Conservation (phyloP, 2,329 filamentous ascomycete genomes). For the Alternaria angustiovoidea region DNA sequence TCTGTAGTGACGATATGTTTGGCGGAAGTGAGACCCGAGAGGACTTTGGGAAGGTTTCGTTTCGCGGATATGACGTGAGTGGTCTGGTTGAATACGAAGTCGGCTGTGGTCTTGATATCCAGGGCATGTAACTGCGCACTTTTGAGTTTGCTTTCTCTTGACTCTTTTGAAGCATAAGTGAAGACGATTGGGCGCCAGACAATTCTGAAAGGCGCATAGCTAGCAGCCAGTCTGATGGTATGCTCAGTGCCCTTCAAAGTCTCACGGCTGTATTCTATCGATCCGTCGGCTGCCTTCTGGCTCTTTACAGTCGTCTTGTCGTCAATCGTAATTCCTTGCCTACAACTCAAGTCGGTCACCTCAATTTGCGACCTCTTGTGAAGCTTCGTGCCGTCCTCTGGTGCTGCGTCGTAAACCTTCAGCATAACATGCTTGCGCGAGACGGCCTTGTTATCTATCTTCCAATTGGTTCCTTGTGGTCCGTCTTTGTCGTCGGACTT, state of each 20-base stretch:
- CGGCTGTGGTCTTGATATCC: slow-evolving; percentile 84
- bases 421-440: slow-evolving; percentile 89
- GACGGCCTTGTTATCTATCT: slow-evolving; percentile 80
- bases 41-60: slow-evolving; percentile 84
- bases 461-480: slow-evolving; percentile 52
- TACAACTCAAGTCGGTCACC: slow-evolving; percentile 79
- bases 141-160: slow-evolving; percentile 61
- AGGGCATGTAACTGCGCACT: slow-evolving; percentile 75
- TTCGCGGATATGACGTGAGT: slow-evolving; percentile 91
- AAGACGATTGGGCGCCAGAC: slow-evolving; percentile 83
- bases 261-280: slow-evolving; percentile 34
- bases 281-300: slow-evolving; percentile 55
- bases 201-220: slow-evolving; percentile 71
- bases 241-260: slow-evolving; percentile 57
- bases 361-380: slow-evolving; percentile 73
- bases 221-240: slow-evolving; percentile 75
- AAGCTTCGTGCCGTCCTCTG: slow-evolving; percentile 72
- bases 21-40: slow-evolving; percentile 86
- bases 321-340: slow-evolving; percentile 82
- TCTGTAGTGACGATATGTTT: slow-evolving; percentile 76
- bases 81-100: slow-evolving; percentile 74
- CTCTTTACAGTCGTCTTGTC: slow-evolving; percentile 71
- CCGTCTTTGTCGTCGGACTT: slow-evolving; percentile 61
- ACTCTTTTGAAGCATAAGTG: slow-evolving; percentile 78
- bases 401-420: slow-evolving; percentile 69